A percentile compares a stretch with the other conserved stretches of the same genome.
Evolutionary conservation across 345 rosid genomes (phyloP).

Genomic region (Aquilaria yunnanensis): DNA sequence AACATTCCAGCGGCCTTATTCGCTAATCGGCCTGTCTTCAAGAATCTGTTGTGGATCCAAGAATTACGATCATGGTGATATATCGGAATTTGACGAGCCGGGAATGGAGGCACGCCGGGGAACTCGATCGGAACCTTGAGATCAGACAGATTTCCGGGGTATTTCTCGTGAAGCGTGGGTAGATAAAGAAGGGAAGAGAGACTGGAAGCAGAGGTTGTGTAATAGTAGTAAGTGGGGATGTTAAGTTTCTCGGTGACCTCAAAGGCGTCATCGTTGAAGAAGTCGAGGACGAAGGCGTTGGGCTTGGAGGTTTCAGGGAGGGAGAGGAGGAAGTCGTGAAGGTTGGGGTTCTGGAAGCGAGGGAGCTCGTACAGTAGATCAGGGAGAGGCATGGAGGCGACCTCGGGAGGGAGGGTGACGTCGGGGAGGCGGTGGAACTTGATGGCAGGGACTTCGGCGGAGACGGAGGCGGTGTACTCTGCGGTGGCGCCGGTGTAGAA

Average conservation of each 20-base stretch:
- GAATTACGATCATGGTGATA: constrained; percentile 14
- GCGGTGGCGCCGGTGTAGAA: constrained; percentile 5
- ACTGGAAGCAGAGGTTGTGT: constrained; percentile 10
- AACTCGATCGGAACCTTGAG: background rate
- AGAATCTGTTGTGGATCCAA: constrained; percentile 11
- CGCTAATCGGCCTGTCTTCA: constrained; percentile 14
- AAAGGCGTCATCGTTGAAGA: constrained; percentile 19
- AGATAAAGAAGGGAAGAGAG: constrained; percentile 19
- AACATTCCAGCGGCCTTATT: constrained; percentile 25
- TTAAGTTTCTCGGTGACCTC: constrained; percentile 17
- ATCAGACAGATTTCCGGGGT: background rate
- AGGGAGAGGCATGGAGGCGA: background rate
- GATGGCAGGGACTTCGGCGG: constrained; percentile 21
- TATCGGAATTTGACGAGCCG: constrained; percentile 14
- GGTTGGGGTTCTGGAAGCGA: constrained; percentile 16
- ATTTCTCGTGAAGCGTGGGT: constrained; percentile 1
- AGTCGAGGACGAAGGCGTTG: constrained; percentile 25
- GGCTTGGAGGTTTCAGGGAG: constrained; percentile 16
- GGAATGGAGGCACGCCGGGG: constrained; percentile 23
- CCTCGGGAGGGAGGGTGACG: background rate
- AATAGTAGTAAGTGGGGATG: constrained; percentile 27
- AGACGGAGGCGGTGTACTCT: constrained; percentile 13
- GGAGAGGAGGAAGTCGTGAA: constrained; percentile 12
- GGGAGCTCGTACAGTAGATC: constrained; percentile 12
- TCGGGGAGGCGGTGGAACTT: constrained; percentile 26